These are phyloP conservation scores for Balamuthia mandrillaris DNA, from an alignment of 208 protist species.

Conservation along the genomic window DNA sequence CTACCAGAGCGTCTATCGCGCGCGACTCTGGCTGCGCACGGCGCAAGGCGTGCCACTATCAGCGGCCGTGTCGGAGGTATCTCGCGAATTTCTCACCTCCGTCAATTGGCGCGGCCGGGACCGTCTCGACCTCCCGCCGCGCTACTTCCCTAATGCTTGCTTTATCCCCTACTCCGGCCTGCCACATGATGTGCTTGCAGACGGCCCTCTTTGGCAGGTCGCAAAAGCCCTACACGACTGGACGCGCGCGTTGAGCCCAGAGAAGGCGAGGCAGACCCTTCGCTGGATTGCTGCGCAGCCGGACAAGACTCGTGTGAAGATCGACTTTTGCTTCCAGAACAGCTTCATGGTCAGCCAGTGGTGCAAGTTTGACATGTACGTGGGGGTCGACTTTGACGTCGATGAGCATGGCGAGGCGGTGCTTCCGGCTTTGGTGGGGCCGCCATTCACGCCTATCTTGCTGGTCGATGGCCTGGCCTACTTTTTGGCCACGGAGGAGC, in stretches of 20 bases:
- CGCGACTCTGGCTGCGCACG: not conserved
- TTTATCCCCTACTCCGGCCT: not conserved
- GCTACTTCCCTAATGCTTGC: conserved; percentile 26
- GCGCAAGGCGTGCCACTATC: not conserved
- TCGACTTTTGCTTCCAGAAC: not conserved
- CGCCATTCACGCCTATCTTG: conserved; percentile 39
- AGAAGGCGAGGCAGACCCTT: conserved; percentile 3
- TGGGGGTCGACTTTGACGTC: not conserved
- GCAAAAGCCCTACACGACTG: not conserved
- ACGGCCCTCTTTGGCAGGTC: not conserved
- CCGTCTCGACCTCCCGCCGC: conserved; percentile 21
- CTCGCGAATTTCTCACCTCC: not conserved
- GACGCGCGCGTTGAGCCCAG: not conserved
- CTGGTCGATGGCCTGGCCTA: conserved; percentile 10
- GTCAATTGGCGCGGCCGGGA: conserved; percentile 24
- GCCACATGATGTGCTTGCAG: not conserved
- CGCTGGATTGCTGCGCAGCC: conserved; percentile 35
- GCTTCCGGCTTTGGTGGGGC: not conserved
- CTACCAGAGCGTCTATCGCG: conserved; percentile 10
- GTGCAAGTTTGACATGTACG: conserved; percentile 39
- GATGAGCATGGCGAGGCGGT: not conserved
- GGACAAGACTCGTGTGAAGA: conserved; percentile 12
- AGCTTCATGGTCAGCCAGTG: conserved; percentile 39
- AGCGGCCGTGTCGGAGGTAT: not conserved
- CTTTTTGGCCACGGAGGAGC: conserved; percentile 4